Conservation (phyloP, 139 green algal species). For the Gonium pectorale region DNA sequence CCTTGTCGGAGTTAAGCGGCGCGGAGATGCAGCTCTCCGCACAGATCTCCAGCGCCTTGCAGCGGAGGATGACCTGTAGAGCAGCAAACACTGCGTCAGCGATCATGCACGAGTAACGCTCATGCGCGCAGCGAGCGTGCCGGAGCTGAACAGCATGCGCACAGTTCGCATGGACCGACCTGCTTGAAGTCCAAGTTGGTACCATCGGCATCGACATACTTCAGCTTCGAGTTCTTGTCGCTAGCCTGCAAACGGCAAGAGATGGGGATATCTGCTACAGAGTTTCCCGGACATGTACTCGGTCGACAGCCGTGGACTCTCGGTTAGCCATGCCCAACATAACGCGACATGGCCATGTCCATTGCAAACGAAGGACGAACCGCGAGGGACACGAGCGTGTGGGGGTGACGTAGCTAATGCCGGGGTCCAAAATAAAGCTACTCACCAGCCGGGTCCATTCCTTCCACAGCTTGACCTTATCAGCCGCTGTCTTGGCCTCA, state of each 20-base stretch:
- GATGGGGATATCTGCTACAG: no score
- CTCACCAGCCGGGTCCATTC: constrained; percentile 55
- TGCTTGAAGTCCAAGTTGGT: constrained; percentile 50
- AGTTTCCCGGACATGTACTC: no score
- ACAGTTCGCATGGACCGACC: constrained; percentile 38
- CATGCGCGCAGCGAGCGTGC: no score
- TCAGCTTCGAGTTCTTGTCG: constrained; percentile 48
- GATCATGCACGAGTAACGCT: no score
- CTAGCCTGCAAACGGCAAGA: constrained; percentile 29
- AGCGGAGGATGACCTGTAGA: constrained; percentile 60
- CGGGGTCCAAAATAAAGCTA: no score
- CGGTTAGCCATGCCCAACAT: no score
- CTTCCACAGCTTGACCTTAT: constrained; percentile 60
- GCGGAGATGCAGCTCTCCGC: constrained; percentile 50
- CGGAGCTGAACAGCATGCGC: not conserved
- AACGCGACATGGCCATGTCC: no score
- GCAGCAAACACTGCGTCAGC: not conserved
- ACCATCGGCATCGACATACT: constrained; percentile 50
- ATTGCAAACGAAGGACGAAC: no score
- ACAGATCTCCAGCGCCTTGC: constrained; percentile 62
- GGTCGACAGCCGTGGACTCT: no score
- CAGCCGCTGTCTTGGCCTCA: constrained; percentile 3
- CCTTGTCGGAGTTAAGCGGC: constrained; percentile 26
- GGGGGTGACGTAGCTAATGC: no score
- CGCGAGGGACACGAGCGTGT: no score